phyloP scores from a whole-genome alignment of 169 alveolate genomes.

The Eimeria zaria region DNA sequence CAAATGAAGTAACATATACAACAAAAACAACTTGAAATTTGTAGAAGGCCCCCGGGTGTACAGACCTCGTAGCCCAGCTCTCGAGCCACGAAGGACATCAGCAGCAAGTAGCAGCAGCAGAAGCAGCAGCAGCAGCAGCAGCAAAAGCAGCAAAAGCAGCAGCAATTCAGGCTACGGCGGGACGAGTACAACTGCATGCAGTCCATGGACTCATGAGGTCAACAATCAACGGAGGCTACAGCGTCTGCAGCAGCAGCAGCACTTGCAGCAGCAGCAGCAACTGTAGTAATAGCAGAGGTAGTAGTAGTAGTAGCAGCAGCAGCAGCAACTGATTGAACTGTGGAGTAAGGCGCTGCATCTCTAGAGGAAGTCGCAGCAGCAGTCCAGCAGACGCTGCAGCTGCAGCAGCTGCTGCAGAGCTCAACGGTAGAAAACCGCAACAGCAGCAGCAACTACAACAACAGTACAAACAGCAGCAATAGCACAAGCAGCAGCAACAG shows the following conservation, averaged over 20 bases:
- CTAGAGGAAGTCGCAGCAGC: background rate
- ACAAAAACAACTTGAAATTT: background rate
- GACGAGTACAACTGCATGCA: too few relatives aligned
- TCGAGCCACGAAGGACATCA: background rate
- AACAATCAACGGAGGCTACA: too few relatives aligned
- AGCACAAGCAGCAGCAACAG: background rate
- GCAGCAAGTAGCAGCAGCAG: too few relatives aligned
- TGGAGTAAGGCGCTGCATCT: background rate
- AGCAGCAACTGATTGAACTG: background rate
- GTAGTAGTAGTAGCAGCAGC: constrained; percentile 40
- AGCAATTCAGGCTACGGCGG: too few relatives aligned
- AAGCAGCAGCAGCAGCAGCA: constrained; percentile 14
- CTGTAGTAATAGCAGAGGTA: too few relatives aligned
- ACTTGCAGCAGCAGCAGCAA: constrained; percentile 20
- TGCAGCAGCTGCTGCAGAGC: constrained; percentile 14
- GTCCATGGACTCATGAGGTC: too few relatives aligned
- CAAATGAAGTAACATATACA: background rate
- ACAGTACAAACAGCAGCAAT: background rate
- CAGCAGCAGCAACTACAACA: constrained; percentile 28
- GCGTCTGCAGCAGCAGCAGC: constrained; percentile 21
- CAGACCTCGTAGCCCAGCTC: background rate
- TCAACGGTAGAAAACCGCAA: background rate
- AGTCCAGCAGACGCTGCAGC: constrained; percentile 13
- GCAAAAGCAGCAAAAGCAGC: too few relatives aligned
- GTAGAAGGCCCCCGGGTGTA: background rate